Conservation (phyloP, 306 rosid genomes). For the Carpinus fangiana region DNA sequence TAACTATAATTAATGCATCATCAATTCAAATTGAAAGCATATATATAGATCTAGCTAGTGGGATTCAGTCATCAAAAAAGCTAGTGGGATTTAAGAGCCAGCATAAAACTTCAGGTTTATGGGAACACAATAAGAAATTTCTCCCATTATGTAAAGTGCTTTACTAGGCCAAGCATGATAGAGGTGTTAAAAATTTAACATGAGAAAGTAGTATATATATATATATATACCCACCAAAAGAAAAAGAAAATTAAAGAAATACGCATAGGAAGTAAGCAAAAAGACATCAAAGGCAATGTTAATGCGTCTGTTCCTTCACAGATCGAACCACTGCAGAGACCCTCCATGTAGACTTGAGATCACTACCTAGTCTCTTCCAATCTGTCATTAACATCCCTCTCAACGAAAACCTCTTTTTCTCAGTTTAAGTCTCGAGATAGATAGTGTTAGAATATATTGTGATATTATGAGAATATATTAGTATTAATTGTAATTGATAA, state of each 20-base stretch:
- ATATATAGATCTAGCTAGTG: conserved; percentile 1
- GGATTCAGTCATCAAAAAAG: too few species aligned
- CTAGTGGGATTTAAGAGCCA: background rate
- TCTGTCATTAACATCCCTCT: background rate
- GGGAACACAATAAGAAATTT: background rate
- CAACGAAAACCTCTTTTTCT: background rate
- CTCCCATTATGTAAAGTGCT: background rate
- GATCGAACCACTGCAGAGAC: too few species aligned
- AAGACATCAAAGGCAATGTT: too few species aligned
- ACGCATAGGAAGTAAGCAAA: background rate
- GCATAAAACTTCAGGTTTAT: background rate
- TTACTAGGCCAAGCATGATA: background rate
- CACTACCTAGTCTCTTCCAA: background rate
- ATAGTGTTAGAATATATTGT: too few species aligned
- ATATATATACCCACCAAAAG: too few species aligned
- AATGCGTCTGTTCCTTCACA: too few species aligned
- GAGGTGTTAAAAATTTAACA: background rate
- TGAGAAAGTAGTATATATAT: background rate
- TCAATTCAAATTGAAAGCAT: background rate
- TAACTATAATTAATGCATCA: background rate
- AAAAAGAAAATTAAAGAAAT: too few species aligned
- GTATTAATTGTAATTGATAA: too few species aligned
- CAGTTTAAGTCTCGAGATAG: background rate
- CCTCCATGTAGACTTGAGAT: background rate
- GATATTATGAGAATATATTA: too few species aligned